Evolutionary conservation across 1,284 basidiomycete genomes (phyloP).

Genomic region (Apiotrichum akiyoshidainum): DNA sequence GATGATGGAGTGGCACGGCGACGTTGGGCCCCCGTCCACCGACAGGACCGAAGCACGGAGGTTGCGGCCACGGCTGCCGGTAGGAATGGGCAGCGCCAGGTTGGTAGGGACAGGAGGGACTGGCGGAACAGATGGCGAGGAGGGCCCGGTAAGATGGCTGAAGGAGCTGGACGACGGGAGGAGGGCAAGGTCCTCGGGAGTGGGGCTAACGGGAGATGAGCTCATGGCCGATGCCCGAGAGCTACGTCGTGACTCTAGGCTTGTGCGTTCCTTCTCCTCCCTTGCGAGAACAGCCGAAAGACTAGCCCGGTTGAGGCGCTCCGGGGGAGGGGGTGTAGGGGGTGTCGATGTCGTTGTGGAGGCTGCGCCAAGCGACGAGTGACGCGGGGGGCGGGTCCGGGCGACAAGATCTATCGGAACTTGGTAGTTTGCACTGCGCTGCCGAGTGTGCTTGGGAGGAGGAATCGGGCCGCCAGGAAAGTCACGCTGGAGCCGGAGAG

Average conservation of each 20-base stretch:
- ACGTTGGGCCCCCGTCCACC: background rate
- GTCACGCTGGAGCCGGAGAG: background rate
- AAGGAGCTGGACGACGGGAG: background rate
- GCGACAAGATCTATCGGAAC: background rate
- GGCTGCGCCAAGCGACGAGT: background rate
- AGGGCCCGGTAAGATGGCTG: background rate
- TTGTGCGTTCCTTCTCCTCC: background rate
- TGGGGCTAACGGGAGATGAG: background rate
- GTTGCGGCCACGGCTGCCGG: background rate
- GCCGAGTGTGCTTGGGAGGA: background rate
- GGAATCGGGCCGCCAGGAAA: background rate
- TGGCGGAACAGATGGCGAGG: background rate
- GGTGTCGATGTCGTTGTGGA: background rate
- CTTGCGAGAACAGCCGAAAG: background rate
- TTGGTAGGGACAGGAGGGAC: background rate
- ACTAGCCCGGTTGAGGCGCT: background rate
- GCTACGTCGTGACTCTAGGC: background rate
- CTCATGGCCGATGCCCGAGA: background rate
- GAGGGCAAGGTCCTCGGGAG: background rate
- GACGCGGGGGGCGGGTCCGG: background rate
- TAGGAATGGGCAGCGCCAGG: background rate
- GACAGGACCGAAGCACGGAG: background rate
- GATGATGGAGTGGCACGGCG: background rate
- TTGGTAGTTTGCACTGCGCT: constrained; percentile 1
- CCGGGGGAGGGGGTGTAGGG: too few relatives aligned